Conservation (phyloP, 768 basidiomycete genomes). For the Mycena galericulata region DNA sequence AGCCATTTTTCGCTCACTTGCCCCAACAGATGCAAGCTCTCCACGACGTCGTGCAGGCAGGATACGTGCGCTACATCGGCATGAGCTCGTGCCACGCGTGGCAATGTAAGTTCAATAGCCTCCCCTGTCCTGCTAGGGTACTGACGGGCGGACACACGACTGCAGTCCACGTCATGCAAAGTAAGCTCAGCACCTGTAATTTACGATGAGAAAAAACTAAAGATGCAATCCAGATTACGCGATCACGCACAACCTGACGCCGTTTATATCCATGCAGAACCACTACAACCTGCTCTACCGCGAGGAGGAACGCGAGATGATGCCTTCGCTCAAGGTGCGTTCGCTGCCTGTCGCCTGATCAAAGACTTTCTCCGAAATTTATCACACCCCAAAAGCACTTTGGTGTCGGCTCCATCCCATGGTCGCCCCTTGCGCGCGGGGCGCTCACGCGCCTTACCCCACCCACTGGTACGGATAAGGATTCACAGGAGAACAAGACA, state of each 20-base stretch:
- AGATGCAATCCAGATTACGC: conserved; percentile 64
- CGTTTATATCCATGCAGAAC: conserved; percentile 80
- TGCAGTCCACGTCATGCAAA: conserved; percentile 61
- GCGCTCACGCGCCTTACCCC: conserved; percentile 50
- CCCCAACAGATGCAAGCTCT: conserved; percentile 68
- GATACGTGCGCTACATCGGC: conserved; percentile 70
- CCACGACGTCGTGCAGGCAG: conserved; percentile 72
- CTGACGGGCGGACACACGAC: no score
- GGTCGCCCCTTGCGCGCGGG: conserved; percentile 41
- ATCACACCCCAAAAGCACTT: conserved; percentile 32
- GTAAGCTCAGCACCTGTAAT: conserved; percentile 38
- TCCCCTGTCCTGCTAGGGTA: not conserved
- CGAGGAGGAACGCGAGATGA: conserved; percentile 76
- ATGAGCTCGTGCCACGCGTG: conserved; percentile 67
- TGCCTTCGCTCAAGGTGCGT: conserved; percentile 64
- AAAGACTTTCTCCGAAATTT: not conserved
- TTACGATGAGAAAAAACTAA: not conserved
- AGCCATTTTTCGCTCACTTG: no score
- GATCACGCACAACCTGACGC: conserved; percentile 65
- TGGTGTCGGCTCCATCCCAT: conserved; percentile 57
- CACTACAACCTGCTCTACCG: conserved; percentile 71
- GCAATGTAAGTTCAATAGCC: conserved; percentile 66
- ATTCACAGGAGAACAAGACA: no score
- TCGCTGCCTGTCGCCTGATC: not conserved
- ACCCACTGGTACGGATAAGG: conserved; percentile 9